A percentile compares a stretch with the other conserved stretches of the same genome.
Conservation (phyloP, 345 rosid species). For the Acer saccharum region DNA sequence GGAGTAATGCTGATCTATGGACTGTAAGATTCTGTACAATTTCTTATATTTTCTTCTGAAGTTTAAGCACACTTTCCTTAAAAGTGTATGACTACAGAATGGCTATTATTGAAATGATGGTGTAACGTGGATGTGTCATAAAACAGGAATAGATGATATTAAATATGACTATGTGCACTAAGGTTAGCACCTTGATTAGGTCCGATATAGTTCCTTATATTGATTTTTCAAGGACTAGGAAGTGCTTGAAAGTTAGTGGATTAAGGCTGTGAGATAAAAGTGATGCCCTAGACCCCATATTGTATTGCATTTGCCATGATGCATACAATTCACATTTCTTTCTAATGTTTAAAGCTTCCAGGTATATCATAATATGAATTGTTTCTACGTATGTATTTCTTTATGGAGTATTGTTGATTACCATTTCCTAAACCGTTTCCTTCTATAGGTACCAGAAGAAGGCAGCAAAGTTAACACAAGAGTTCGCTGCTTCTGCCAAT, state of each 20-base stretch:
- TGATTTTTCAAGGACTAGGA: conserved; percentile 8
- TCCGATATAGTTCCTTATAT: conserved; percentile 9
- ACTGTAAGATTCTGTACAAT: conserved; percentile 52
- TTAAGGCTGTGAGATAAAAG: conserved; percentile 2
- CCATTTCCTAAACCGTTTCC: conserved; percentile 10
- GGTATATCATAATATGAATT: conserved; percentile 7
- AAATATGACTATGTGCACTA: neutral
- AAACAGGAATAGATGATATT: neutral
- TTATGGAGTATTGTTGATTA: conserved; percentile 9
- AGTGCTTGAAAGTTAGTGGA: conserved; percentile 1
- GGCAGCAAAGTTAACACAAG: conserved; percentile 85
- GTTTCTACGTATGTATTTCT: conserved; percentile 1
- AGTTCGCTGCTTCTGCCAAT: conserved; percentile 90
- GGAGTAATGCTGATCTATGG: conserved; percentile 81
- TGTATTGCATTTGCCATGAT: neutral
- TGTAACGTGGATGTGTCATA: neutral
- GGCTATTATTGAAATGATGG: conserved; percentile 6
- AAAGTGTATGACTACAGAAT: conserved; percentile 9
- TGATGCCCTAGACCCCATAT: neutral
- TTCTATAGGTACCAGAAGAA: conserved; percentile 89
- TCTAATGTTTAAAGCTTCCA: conserved; percentile 10
- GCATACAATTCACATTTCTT: neutral
- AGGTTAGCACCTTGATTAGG: conserved; percentile 4
- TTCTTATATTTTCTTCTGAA: conserved; percentile 19
- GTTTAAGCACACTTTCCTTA: neutral